Percentiles rank a stretch among this genome's conserved stretches.
Conservation (phyloP, 192 early-diverging fungal species). For the Backusella morwellensis region DNA sequence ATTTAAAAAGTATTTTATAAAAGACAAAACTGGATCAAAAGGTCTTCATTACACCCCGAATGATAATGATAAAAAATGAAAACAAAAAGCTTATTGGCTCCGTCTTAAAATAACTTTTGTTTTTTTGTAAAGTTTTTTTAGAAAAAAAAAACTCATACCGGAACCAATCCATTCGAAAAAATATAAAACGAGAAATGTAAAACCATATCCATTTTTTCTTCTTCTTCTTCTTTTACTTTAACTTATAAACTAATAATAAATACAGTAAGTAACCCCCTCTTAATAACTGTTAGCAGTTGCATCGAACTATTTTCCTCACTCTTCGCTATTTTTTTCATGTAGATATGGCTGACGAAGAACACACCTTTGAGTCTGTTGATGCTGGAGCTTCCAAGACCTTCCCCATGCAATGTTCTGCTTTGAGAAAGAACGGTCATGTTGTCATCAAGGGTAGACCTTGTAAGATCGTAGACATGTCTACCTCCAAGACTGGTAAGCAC, state of each 20-base stretch:
- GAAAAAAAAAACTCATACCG: background rate
- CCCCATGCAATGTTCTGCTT: slow-evolving; percentile 99
- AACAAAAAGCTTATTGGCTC: background rate
- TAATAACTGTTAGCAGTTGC: too few species aligned
- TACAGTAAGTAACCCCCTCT: background rate
- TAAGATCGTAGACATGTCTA: slow-evolving; percentile 99
- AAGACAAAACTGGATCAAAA: slow-evolving; percentile 1
- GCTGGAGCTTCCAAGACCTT: slow-evolving; percentile 91
- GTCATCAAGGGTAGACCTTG: slow-evolving; percentile 99
- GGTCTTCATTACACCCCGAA: background rate
- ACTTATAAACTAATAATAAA: background rate
- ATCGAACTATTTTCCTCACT: background rate
- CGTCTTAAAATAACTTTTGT: background rate
- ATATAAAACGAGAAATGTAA: background rate
- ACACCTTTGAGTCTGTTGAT: slow-evolving; percentile 69
- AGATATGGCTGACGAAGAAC: slow-evolving; percentile 62
- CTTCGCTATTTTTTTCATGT: background rate
- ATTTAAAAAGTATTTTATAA: background rate
- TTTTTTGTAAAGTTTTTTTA: background rate
- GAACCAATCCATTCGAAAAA: background rate
- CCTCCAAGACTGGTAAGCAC: slow-evolving; percentile 99
- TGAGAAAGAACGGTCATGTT: slow-evolving; percentile 98
- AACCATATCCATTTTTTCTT: background rate
- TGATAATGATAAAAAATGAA: background rate
- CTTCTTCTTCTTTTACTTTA: background rate